A percentile compares a stretch with the other conserved stretches of the same genome.
Conservation (phyloP, 139 green algal species). For the Chlamydomonas sp. region DNA sequence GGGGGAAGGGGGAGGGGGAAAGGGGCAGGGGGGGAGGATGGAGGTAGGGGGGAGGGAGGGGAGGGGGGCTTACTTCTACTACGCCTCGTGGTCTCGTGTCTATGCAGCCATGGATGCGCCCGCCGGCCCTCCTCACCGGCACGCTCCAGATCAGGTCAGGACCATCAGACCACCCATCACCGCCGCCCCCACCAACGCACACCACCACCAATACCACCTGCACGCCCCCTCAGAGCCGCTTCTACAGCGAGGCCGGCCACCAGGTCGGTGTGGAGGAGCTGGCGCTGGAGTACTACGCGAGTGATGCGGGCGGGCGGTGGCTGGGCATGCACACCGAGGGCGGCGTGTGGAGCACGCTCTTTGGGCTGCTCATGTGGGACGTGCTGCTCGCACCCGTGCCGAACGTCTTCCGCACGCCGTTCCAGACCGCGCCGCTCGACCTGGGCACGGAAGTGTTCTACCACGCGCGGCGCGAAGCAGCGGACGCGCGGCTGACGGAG, state of each 20-base stretch:
- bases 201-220: background rate
- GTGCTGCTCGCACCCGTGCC: slow-evolving; percentile 42
- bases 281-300: slow-evolving; percentile 73
- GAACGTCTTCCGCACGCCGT: slow-evolving; percentile 64
- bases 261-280: slow-evolving; percentile 60
- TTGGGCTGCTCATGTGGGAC: slow-evolving; percentile 63
- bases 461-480: slow-evolving; percentile 23
- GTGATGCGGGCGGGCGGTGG: slow-evolving; percentile 58
- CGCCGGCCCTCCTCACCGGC: no score
- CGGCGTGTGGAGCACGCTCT: slow-evolving; percentile 73
- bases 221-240: slow-evolving; percentile 23
- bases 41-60: no score
- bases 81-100: no score
- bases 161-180: no score
- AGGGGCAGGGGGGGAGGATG: slow-evolving; percentile 44
- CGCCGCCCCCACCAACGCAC: slow-evolving; percentile 1
- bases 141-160: no score
- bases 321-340: slow-evolving; percentile 65
- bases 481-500: slow-evolving; percentile 43
- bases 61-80: no score
- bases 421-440: slow-evolving; percentile 78
- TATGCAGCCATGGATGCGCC: no score
- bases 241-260: slow-evolving; percentile 26
- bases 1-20: slow-evolving; percentile 13
- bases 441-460: slow-evolving; percentile 71